Evolutionary conservation across 2,329 filamentous ascomycete genomes (phyloP), one percentile per base, ranked within the genome.

Genomic region (Mycosphaerella arachidis): DNA sequence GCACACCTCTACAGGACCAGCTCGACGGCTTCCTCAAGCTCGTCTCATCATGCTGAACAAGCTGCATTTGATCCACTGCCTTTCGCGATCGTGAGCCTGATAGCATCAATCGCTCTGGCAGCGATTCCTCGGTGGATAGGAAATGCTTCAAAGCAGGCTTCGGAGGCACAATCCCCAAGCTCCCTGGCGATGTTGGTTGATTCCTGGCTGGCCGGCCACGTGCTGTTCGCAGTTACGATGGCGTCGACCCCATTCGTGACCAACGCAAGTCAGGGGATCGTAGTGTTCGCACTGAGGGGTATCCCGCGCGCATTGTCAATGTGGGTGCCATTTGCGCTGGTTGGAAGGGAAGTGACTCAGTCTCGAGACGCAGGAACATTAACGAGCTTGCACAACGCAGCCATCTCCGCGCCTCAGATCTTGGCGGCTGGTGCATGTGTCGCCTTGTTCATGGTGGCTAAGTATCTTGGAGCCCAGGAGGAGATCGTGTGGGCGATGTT

Each of bases 301-400:
- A 50, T 50, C 29, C 48, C 48, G 12, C 24, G 48, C 9, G 46
- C 48, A 6, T 27, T 50, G 18, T 50, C 48, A 8, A 50, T 29
- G 24, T 50, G 48, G 48, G 48, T 50, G 29, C 48, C 48, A 50
- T 50, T 50, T 18, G 48, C 48, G 29, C 48, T 43, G 40, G 13
- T 43, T 18, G 40, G 40, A 43, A 43, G 40, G n/a, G 40, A 18
- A 43, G 40, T 43, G 40, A 43, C 40, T 16, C 12, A 43, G 16
- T 43, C 12, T 43, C 40, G 40, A 16, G 40, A 33, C 43, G 43
- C 24, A 56, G 48, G 33, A 46, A 56, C 18, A 24, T 56, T 46
- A 43, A 56, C n/a, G 54, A 56, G 43, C 43, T 56, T 24, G 33
- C 43, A 48, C 54, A 46, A 48, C 48, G 43, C 29, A 43, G 48